Conservation (phyloP, 2,329 filamentous ascomycete genomes). For the Cladosporium austrohemisphaericum region DNA sequence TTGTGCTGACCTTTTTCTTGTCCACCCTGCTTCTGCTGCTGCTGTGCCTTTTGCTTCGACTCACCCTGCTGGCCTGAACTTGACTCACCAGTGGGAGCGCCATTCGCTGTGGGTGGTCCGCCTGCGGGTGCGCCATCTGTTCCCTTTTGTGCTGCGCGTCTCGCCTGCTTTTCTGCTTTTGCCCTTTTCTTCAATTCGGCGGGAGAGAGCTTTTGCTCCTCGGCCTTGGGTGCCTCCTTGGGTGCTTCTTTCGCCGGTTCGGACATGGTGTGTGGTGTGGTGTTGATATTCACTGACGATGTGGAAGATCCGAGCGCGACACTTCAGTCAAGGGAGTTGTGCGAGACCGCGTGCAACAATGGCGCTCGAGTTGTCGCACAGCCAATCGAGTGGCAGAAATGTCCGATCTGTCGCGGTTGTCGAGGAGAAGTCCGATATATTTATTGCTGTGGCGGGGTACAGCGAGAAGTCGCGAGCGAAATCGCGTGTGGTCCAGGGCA, state of each 20-base stretch:
- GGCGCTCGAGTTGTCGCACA: too few relatives aligned
- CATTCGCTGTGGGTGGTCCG: constrained; percentile 19
- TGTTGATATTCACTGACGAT: too few relatives aligned
- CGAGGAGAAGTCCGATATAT: too few relatives aligned
- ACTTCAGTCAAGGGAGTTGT: too few relatives aligned
- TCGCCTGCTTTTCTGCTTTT: constrained; percentile 86
- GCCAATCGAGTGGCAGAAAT: too few relatives aligned
- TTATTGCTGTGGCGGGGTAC: too few relatives aligned
- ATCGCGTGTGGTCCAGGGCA: too few relatives aligned
- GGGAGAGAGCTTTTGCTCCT: constrained; percentile 58
- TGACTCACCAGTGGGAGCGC: constrained; percentile 19
- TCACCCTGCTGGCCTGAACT: constrained; percentile 33
- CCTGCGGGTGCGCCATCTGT: constrained; percentile 20
- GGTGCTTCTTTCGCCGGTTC: constrained; percentile 20
- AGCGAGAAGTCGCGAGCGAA: too few relatives aligned
- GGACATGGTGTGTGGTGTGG: constrained; percentile 9
- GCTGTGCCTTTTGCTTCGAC: constrained; percentile 30
- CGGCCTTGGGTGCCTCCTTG: neutral
- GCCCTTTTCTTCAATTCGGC: constrained; percentile 84
- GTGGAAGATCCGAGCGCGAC: too few relatives aligned
- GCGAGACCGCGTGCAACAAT: too few relatives aligned
- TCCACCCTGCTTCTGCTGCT: constrained; percentile 32
- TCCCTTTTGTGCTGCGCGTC: constrained; percentile 56
- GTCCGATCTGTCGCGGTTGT: too few relatives aligned
- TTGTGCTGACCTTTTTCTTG: constrained; percentile 20